A percentile compares a stretch with the other conserved stretches of the same genome.
These are phyloP conservation scores for Exophiala xenobiotica DNA, from an alignment of 2,329 filamentous ascomycete species.

Conservation along the genomic window DNA sequence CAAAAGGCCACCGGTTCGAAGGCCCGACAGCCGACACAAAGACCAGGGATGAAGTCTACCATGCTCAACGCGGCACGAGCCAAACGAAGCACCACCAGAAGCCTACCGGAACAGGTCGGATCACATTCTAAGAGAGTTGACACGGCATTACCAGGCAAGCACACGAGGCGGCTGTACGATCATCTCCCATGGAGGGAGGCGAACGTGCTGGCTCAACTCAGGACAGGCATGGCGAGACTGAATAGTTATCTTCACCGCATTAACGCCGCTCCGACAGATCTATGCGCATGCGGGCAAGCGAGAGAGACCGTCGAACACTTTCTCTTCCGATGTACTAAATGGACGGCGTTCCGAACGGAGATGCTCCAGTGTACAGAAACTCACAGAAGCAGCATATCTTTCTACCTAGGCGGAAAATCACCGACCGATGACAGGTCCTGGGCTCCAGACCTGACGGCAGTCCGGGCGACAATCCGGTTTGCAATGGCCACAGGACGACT, in stretches of 20 bases:
- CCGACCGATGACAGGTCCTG: constrained; percentile 28
- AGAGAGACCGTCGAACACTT: constrained; percentile 35
- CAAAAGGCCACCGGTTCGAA: too few species aligned
- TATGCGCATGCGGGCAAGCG: constrained; percentile 28
- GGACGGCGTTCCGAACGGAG: constrained; percentile 22
- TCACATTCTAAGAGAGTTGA: constrained; percentile 29
- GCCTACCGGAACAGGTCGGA: constrained; percentile 30
- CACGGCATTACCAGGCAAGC: constrained; percentile 33
- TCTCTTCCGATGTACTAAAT: constrained; percentile 33
- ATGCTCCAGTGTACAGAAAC: neutral
- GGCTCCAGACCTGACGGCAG: constrained; percentile 34
- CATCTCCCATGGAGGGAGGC: constrained; percentile 32
- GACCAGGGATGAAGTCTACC: too few species aligned
- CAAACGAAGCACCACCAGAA: too few species aligned
- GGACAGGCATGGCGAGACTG: constrained; percentile 35
- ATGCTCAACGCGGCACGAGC: too few species aligned
- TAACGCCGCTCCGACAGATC: constrained; percentile 18
- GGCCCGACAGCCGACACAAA: too few species aligned
- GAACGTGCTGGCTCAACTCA: constrained; percentile 34
- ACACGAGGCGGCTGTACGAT: constrained; percentile 30
- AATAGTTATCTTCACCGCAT: constrained; percentile 32
- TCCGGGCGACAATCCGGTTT: constrained; percentile 35
- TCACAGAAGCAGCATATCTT: constrained; percentile 25
- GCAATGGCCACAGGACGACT: constrained; percentile 33
- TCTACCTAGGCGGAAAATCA: constrained; percentile 33